Conservation (phyloP, 148 eudicot species). For the Rhododendron ovatum region DNA sequence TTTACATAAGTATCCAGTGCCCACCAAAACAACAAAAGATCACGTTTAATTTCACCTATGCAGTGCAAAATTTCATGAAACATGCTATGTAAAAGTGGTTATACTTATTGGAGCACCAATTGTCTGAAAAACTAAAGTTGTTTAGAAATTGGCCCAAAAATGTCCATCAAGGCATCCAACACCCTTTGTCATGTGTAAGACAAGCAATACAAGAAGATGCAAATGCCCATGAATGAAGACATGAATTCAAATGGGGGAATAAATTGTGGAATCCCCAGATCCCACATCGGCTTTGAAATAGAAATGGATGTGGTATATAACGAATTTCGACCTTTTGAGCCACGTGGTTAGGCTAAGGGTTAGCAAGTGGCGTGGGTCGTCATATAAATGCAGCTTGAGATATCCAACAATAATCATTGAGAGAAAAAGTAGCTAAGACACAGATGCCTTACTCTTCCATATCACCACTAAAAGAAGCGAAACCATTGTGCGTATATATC, state of each 20-base stretch:
- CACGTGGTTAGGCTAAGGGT: neutral
- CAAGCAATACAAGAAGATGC: neutral
- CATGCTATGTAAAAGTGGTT: neutral
- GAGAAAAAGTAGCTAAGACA: conserved; percentile 1
- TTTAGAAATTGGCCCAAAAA: neutral
- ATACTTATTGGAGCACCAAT: neutral
- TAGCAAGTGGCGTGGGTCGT: neutral
- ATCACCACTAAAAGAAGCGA: conserved; percentile 84
- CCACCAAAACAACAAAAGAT: neutral
- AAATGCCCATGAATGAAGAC: neutral
- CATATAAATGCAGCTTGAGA: neutral
- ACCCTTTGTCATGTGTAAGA: neutral
- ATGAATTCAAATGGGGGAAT: neutral
- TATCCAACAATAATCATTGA: neutral
- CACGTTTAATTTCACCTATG: neutral
- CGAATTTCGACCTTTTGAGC: neutral
- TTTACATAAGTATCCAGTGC: neutral
- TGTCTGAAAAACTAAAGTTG: neutral
- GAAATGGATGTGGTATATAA: no score
- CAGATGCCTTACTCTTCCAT: conserved; percentile 78
- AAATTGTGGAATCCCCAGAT: neutral
- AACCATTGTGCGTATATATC: conserved; percentile 97
- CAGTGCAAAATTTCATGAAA: neutral
- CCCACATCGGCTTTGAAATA: neutral
- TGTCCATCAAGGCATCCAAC: neutral